Conservation (phyloP, 139 green algal genomes). For the Nannochloris sp. region DNA sequence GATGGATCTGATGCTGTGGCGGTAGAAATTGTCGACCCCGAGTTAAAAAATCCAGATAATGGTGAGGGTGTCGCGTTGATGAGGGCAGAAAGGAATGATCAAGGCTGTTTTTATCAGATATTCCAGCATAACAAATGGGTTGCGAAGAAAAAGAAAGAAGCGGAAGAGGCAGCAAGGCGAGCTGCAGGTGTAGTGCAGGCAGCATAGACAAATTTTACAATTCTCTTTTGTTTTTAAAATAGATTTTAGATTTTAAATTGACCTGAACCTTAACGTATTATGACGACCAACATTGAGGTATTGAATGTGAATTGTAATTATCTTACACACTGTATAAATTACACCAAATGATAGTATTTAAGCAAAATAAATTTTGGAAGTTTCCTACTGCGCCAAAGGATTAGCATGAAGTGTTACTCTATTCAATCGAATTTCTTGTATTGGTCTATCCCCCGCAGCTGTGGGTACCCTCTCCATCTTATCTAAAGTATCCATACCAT, state of each 20-base stretch:
- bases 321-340: background rate
- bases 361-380: background rate
- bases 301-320: background rate
- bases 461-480: slow-evolving; percentile 78
- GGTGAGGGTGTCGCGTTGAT: slow-evolving; percentile 3
- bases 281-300: background rate
- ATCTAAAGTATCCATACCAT: slow-evolving; percentile 89
- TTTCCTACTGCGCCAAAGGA: slow-evolving; percentile 47
- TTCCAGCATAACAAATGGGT: slow-evolving; percentile 75
- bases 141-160: slow-evolving; percentile 24
- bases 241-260: background rate
- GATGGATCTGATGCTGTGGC: slow-evolving; percentile 39
- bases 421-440: slow-evolving; percentile 73
- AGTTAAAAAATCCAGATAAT: too few relatives aligned
- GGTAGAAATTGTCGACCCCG: slow-evolving; percentile 28
- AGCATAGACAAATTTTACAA: background rate
- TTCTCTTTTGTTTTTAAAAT: background rate
- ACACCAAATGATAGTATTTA: background rate
- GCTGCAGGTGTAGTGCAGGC: background rate
- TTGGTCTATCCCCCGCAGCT: slow-evolving; percentile 47
- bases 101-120: slow-evolving; percentile 12
- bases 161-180: slow-evolving; percentile 14
- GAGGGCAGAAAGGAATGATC: slow-evolving; percentile 36
- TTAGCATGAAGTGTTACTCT: slow-evolving; percentile 82
- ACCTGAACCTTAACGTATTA: too few relatives aligned